Evolutionary conservation across 768 basidiomycete species (phyloP), one percentile per base, ranked within the genome.

Genomic region (Postia placenta): DNA sequence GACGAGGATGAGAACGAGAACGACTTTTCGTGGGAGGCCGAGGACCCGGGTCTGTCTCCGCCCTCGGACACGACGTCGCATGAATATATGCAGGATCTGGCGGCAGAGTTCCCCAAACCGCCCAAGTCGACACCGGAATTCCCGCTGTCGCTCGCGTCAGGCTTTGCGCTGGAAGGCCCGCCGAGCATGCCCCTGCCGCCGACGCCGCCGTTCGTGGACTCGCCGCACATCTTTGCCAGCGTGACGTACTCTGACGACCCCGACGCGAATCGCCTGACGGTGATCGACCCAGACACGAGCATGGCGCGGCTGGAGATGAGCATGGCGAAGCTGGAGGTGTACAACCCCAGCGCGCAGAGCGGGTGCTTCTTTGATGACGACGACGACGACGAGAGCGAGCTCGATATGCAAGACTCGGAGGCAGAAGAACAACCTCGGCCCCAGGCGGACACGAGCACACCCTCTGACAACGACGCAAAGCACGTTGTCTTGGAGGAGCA

Each of bases 241-340:
- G 40, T n/a, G 7, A 33, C 7, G 12, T 12, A 14, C 20, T 14
- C 26, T 15, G 7, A 7, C 26, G 24, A 42, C 36, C 17, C 26
- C 11, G 5, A 36, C 24, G 47, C 39, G 36, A 41, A 53, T 30
- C 23, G 56, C 37, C n/a, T 53, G 49, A 55, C 56, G 20, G 45
- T 45, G 15, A 48, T 58, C 17, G 57, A 58, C 33, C 54, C 54
- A 19, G 49, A 53, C 24, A 41, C 24, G 36, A 58, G 57, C 47
- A 55, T 58, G 54, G 51, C 52, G 17, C 40, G 41, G 27, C 48
- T 58, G 30, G 52, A 53, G 45, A 25, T 33, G 51, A 58, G 46
- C 35, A 48, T 58, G 33, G 51, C 51, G 22, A 53, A 53, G 48
- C 44, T 58, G 27, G 54, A 48, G 36, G 37, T 49, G 33, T 48